Evolutionary conservation across 768 basidiomycete species (phyloP).

Genomic region (Austroboletus festivus): DNA sequence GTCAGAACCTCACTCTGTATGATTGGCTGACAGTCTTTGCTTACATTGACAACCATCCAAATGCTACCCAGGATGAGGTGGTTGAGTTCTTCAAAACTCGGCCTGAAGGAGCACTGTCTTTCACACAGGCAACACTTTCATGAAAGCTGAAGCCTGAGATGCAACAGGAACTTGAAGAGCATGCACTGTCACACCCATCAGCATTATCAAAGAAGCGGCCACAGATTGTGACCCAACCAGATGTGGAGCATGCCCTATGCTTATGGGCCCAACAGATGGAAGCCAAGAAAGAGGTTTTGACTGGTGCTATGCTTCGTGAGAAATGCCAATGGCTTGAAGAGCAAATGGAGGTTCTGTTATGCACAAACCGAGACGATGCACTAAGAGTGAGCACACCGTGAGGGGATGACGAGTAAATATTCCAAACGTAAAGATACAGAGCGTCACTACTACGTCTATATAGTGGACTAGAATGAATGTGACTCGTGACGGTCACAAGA

Average conservation of each 20-base stretch:
- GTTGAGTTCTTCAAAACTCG: neutral
- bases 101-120: neutral
- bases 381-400: too few relatives aligned
- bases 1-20: neutral
- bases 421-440: too few relatives aligned
- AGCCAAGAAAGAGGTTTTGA: neutral
- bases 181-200: neutral
- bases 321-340: neutral
- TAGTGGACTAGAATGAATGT: too few relatives aligned
- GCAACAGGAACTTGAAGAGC: neutral
- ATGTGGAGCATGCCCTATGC: neutral
- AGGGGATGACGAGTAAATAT: too few relatives aligned
- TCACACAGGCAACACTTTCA: neutral
- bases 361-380: too few relatives aligned
- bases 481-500: too few relatives aligned
- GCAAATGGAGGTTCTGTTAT: neutral
- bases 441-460: too few relatives aligned
- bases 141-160: neutral
- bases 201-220: neutral
- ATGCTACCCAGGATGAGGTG: neutral
- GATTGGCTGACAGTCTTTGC: neutral
- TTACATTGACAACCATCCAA: neutral
- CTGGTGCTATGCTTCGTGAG: neutral
- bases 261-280: neutral
- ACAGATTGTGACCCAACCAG: neutral